Evolutionary conservation across 2,329 filamentous ascomycete genomes (phyloP).

Genomic region (Diatrype stigma): DNA sequence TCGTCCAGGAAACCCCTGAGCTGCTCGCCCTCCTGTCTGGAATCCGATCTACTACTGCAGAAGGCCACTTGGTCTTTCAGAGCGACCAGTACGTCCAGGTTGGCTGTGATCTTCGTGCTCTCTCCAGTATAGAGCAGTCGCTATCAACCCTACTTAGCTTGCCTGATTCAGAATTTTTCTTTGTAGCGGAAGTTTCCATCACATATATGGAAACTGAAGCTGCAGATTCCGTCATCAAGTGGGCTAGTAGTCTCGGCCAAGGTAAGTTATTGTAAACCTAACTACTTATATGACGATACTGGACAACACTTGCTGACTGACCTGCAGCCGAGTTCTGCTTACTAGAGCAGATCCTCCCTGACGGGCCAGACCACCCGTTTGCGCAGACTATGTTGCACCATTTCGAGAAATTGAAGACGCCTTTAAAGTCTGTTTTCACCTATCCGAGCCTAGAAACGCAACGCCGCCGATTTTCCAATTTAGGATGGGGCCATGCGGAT

Average conservation of each 20-base stretch:
- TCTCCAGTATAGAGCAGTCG: constrained; percentile 54
- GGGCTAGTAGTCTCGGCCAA: constrained; percentile 68
- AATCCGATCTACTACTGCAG: constrained; percentile 35
- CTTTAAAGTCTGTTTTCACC: constrained; percentile 66
- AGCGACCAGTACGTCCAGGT: constrained; percentile 73
- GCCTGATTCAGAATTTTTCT: constrained; percentile 61
- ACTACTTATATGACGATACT: too few species aligned
- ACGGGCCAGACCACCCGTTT: constrained; percentile 75
- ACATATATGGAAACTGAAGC: constrained; percentile 79
- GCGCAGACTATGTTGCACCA: constrained; percentile 80
- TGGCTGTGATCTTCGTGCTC: constrained; percentile 74
- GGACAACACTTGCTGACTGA: constrained; percentile 7
- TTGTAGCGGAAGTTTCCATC: constrained; percentile 84
- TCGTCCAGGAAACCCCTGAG: constrained; percentile 60
- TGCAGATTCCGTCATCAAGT: constrained; percentile 70
- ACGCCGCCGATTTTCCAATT: constrained; percentile 57
- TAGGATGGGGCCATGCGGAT: constrained; percentile 64
- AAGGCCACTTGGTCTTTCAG: constrained; percentile 50
- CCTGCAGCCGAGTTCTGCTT: constrained; percentile 71
- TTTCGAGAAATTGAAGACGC: constrained; percentile 75
- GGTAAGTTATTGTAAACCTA: constrained; percentile 49
- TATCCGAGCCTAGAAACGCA: constrained; percentile 69
- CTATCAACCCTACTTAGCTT: constrained; percentile 57
- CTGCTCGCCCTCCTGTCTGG: constrained; percentile 50
- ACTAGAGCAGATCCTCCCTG: constrained; percentile 80